Conservation (phyloP, 345 rosid genomes). For the Durio zibethinus region DNA sequence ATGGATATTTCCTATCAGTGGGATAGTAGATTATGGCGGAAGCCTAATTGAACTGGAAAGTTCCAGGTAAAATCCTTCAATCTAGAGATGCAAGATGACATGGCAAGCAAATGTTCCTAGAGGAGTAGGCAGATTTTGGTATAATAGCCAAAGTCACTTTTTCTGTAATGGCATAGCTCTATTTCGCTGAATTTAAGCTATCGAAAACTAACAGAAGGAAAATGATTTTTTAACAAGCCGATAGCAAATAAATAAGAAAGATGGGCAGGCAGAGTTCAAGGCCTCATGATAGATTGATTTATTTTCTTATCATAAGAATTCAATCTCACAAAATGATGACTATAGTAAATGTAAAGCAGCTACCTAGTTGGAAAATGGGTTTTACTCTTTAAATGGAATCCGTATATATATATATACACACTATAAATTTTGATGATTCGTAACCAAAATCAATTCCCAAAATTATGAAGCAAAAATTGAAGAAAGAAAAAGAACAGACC, state of each 20-base stretch:
- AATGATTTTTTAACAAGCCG: not conserved
- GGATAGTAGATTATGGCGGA: not conserved
- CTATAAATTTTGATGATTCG: not conserved
- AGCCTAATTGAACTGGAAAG: not conserved
- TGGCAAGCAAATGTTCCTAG: not conserved
- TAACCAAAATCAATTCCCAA: not conserved
- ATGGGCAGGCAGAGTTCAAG: not conserved
- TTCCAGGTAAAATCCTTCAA: not conserved
- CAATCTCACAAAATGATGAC: not conserved
- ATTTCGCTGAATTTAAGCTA: not conserved
- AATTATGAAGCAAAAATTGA: not conserved
- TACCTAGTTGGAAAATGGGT: conserved; percentile 1
- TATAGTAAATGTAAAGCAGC: not conserved
- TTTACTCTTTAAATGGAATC: not conserved
- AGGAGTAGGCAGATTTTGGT: not conserved
- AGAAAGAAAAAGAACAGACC: conserved; percentile 34
- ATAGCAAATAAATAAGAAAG: not conserved
- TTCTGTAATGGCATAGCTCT: not conserved
- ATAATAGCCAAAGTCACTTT: not conserved
- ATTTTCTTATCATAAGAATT: not conserved
- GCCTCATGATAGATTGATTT: not conserved
- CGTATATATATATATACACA: not conserved
- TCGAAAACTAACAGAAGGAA: not conserved
- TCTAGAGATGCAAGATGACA: not conserved
- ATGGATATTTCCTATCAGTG: not conserved